Conservation (phyloP, 2,329 filamentous ascomycete species). For the Colletotrichum simmondsii region DNA sequence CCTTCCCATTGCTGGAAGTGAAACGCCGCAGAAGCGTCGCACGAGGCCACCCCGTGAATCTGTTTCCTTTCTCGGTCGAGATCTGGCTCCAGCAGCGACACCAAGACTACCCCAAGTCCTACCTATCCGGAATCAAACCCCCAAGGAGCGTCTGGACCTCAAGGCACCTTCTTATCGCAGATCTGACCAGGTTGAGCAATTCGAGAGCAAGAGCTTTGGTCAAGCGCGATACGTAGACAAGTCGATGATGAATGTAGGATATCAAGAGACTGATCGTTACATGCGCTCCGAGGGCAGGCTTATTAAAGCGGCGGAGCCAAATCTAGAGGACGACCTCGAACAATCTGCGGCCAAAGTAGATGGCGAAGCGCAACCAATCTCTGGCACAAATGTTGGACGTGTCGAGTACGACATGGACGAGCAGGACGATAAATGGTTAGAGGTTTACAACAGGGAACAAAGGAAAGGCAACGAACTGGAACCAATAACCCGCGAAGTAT, state of each 20-base stretch:
- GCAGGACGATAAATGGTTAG: slow-evolving; percentile 96
- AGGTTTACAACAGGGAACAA: slow-evolving; percentile 78
- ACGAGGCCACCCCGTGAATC: slow-evolving; percentile 61
- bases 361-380: slow-evolving; percentile 61
- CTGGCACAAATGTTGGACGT: slow-evolving; percentile 71
- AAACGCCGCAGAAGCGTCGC: slow-evolving; percentile 55
- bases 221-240: slow-evolving; percentile 94
- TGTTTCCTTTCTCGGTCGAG: slow-evolving; percentile 63
- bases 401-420: slow-evolving; percentile 99
- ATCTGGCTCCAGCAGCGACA: slow-evolving; percentile 53
- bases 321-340: slow-evolving; percentile 69
- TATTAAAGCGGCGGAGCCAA: slow-evolving; percentile 70
- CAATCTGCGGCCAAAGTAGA: slow-evolving; percentile 62
- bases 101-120: slow-evolving; percentile 73
- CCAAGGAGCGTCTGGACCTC: slow-evolving; percentile 82
- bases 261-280: slow-evolving; percentile 94
- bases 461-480: slow-evolving; percentile 81
- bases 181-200: slow-evolving; percentile 82
- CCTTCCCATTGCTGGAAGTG: slow-evolving; percentile 43
- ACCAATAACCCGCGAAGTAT: slow-evolving; percentile 89
- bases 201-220: slow-evolving; percentile 86
- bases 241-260: slow-evolving; percentile 94
- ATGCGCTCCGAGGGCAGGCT: slow-evolving; percentile 80
- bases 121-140: slow-evolving; percentile 83
- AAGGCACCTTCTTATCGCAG: slow-evolving; percentile 80